Conservation (phyloP, 331 rosid species). For the Malus hybrid region DNA sequence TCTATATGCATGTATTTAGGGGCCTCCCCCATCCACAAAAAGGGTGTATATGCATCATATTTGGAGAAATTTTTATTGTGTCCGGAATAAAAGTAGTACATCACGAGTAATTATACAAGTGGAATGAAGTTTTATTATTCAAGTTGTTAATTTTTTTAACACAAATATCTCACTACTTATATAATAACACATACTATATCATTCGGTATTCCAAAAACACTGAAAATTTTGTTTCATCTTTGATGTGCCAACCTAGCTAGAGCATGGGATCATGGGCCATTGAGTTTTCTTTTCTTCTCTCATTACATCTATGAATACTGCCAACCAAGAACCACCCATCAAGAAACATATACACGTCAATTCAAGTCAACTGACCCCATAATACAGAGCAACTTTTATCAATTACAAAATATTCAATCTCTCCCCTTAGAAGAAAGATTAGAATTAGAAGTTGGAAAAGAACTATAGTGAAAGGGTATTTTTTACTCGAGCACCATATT, state of each 20-base stretch:
- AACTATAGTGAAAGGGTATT: not conserved
- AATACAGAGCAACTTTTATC: not conserved
- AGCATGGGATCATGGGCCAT: not conserved
- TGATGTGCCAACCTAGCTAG: not conserved
- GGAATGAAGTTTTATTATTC: no score
- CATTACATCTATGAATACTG: not conserved
- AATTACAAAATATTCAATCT: not conserved
- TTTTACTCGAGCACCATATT: not conserved
- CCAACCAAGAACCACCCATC: not conserved
- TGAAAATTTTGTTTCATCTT: no score
- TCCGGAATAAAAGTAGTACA: no score
- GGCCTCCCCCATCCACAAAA: not conserved
- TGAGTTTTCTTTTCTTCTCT: not conserved
- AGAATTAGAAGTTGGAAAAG: not conserved
- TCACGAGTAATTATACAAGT: no score
- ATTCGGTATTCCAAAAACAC: accelerated
- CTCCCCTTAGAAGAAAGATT: not conserved
- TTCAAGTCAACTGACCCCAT: not conserved
- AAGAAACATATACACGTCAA: not conserved
- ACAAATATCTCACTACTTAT: no score
- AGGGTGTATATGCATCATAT: not conserved
- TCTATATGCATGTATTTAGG: not conserved
- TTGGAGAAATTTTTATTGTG: no score
- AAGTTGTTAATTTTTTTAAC: no score
- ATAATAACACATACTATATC: no score